Percentiles rank a stretch among this genome's conserved stretches.
Conservation (phyloP, 371 early-diverging fungal species). For the Capillidium heterosporum region DNA sequence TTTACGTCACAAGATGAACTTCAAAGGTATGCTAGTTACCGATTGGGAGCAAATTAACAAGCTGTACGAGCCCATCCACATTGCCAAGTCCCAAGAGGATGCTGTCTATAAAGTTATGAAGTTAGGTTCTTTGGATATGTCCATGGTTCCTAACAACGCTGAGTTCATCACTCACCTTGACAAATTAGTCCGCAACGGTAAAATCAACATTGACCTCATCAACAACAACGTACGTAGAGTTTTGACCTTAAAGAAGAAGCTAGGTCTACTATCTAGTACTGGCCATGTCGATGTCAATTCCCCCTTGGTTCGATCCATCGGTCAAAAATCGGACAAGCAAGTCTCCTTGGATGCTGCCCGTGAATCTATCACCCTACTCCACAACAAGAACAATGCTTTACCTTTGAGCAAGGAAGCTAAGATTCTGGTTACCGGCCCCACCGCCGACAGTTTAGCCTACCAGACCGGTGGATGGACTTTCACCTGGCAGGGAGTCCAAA, state of each 20-base stretch:
- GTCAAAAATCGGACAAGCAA: conserved; percentile 19
- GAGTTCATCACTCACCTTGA: background rate
- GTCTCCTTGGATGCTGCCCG: conserved; percentile 26
- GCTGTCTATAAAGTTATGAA: background rate
- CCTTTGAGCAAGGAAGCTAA: conserved; percentile 15
- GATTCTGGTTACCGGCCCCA: conserved; percentile 26
- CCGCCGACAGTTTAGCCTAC: conserved; percentile 19
- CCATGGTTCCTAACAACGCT: conserved; percentile 37
- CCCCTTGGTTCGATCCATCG: conserved; percentile 9
- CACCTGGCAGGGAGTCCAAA: conserved; percentile 29
- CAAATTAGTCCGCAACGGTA: background rate
- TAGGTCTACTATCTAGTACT: background rate
- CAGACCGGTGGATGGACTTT: conserved; percentile 36
- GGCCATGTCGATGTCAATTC: background rate
- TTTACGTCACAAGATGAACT: conserved; percentile 31
- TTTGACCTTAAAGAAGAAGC: background rate
- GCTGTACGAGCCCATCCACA: conserved; percentile 16
- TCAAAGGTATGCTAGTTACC: conserved; percentile 40
- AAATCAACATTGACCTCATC: background rate
- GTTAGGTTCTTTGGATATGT: conserved; percentile 27
- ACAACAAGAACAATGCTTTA: conserved; percentile 23
- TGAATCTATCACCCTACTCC: conserved; percentile 34
- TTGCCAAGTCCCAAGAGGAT: background rate
- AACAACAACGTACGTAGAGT: background rate
- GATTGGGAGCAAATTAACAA: conserved; percentile 43